phyloP scores from a whole-genome alignment of 495 filamentous ascomycete species.

The Penicillium taxi region DNA sequence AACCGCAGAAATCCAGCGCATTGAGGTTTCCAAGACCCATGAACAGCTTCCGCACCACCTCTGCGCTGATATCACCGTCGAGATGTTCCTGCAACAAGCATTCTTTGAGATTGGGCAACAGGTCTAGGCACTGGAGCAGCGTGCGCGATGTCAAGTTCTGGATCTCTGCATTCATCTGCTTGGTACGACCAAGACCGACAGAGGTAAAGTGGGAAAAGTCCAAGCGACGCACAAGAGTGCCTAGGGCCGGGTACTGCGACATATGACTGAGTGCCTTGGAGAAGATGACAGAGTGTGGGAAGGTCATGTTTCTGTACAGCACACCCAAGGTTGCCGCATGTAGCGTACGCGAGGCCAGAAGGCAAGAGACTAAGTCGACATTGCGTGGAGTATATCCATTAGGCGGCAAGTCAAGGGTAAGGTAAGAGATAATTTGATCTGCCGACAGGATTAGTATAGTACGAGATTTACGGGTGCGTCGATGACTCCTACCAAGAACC shows the following conservation, averaged over 20 bases:
- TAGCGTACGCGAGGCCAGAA: constrained; percentile 67
- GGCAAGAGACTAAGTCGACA: constrained; percentile 69
- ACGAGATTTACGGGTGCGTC: background rate
- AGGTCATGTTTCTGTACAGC: constrained; percentile 75
- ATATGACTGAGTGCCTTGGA: constrained; percentile 74
- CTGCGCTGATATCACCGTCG: constrained; percentile 64
- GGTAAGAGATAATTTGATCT: constrained; percentile 70
- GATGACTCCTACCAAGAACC: constrained; percentile 54
- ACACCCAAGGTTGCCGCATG: constrained; percentile 70
- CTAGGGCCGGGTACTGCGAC: constrained; percentile 58
- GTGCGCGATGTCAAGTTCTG: constrained; percentile 75
- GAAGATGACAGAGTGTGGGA: constrained; percentile 81
- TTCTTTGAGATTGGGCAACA: constrained; percentile 71
- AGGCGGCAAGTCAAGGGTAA: constrained; percentile 68
- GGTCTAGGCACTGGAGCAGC: constrained; percentile 63
- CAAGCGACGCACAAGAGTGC: constrained; percentile 69
- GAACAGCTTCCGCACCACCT: constrained; percentile 65
- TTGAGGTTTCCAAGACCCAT: constrained; percentile 56
- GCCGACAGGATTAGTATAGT: constrained; percentile 15
- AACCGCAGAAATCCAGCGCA: constrained; percentile 74
- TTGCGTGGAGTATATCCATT: constrained; percentile 74
- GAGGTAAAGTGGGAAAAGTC: constrained; percentile 90
- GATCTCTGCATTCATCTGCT: constrained; percentile 70
- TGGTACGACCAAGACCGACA: constrained; percentile 69
- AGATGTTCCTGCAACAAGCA: constrained; percentile 78